Evolutionary conservation across 2,329 filamentous ascomycete genomes (phyloP).

Genomic region (Chaetomium strumarium): DNA sequence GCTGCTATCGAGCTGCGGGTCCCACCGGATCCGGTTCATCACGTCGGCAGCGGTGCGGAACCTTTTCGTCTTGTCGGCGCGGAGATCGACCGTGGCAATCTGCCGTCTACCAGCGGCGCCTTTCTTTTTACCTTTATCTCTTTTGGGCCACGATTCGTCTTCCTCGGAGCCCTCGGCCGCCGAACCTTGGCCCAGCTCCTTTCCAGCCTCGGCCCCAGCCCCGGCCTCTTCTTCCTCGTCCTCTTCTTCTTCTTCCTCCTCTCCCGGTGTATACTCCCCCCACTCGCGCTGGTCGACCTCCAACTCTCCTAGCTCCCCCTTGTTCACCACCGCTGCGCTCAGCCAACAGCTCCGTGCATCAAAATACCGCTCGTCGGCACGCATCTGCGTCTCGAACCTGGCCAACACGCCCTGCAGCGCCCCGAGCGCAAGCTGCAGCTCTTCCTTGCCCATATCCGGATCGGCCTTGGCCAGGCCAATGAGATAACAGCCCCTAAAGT

Average conservation of each 20-base stretch:
- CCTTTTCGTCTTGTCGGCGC: slow-evolving; percentile 39
- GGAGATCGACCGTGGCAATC: slow-evolving; percentile 23
- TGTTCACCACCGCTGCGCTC: slow-evolving; percentile 35
- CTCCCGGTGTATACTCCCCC: slow-evolving; percentile 39
- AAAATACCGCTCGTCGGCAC: slow-evolving; percentile 42
- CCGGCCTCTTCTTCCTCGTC: slow-evolving; percentile 28
- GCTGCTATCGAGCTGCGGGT: slow-evolving; percentile 44
- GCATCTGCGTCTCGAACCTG: slow-evolving; percentile 45
- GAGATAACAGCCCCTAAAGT: slow-evolving; percentile 57
- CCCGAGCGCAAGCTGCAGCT: slow-evolving; percentile 37
- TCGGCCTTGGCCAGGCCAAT: slow-evolving; percentile 45
- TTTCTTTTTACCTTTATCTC: slow-evolving; percentile 19
- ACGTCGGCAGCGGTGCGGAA: slow-evolving; percentile 54
- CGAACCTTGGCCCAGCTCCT: slow-evolving; percentile 21
- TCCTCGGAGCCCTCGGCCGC: slow-evolving; percentile 12
- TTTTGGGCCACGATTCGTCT: slow-evolving; percentile 10
- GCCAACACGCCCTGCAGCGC: slow-evolving; percentile 39
- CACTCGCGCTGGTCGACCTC: slow-evolving; percentile 44
- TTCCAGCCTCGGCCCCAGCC: slow-evolving; percentile 15
- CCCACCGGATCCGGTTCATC: slow-evolving; percentile 55
- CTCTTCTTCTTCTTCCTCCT: slow-evolving; percentile 36
- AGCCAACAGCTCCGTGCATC: slow-evolving; percentile 46
- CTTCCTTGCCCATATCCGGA: slow-evolving; percentile 32
- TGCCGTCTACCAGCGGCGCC: slow-evolving; percentile 6
- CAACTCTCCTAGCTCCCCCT: slow-evolving; percentile 37